Evolutionary conservation across 805 yeast species (phyloP), one percentile per base, ranked within the genome.

Genomic region (Candida sphagnicola): DNA sequence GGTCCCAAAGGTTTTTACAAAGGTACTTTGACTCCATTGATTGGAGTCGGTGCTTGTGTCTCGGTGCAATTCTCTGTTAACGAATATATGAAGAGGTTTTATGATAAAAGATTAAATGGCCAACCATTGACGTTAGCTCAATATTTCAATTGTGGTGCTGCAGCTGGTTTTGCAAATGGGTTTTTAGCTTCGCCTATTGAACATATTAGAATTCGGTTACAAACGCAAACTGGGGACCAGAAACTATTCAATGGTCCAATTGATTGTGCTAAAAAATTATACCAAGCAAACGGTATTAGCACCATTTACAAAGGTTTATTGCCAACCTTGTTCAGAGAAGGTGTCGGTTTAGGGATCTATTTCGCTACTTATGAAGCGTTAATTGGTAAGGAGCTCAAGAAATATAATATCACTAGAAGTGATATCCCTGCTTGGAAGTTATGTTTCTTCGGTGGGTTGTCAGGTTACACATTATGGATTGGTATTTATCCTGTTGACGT

Each of bases 51-150:
- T 37, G 96, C 95, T 0, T 90, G 97, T 71, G 97, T 93, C 10
- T 86, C 96, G 6, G 85, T 91, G 29, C 99, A 93, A 62, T 93
- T 93, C 56, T 93, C 96, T 33, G 95, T 88, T 26, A 90, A 90
- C 55, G 98, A 93, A 61, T 83, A 74, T 54, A 88, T 91, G 96
- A 93, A 93, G 65, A 73, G 97, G 53, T 66, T 72, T 43, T 89
- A 85, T 55, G 67, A 65, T 36, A 56, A 56, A 16, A 73, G 74
- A 46, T 65, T 72, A 31, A 60, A 59, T 18, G 75, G 74, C 12
- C 54, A 57, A 18, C 66, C 67, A 13, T 65, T 89, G 42, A 57
- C 77, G 6, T 68, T 78, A 30, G 44, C 64, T 4, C 95, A 93
- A 57, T 89, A 79, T 50, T 90, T 88, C 62, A 49, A 72, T 14